phyloP scores from a whole-genome alignment of 345 rosid genomes.

The Theobroma cacao region DNA sequence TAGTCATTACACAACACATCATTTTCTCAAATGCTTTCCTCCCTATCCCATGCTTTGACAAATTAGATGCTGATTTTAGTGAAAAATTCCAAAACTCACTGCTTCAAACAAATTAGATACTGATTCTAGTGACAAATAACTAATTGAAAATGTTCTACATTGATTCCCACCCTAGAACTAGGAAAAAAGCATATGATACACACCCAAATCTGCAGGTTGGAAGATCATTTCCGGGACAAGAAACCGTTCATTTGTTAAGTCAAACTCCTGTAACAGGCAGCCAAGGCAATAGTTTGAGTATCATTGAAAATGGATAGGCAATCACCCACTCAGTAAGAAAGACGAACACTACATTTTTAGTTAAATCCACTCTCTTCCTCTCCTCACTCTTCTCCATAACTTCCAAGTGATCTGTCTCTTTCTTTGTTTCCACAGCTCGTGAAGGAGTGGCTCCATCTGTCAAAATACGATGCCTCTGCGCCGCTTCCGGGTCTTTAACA shows the following conservation, averaged over 20 bases:
- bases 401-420: slow-evolving; percentile 30
- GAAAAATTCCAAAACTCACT: neutral
- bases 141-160: neutral
- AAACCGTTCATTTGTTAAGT: slow-evolving; percentile 87
- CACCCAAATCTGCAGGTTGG: slow-evolving; percentile 94
- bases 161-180: neutral
- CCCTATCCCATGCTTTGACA: neutral
- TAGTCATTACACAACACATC: neutral
- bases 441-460: slow-evolving; percentile 17
- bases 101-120: neutral
- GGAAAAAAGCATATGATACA: slow-evolving; percentile 10
- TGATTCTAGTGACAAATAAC: neutral
- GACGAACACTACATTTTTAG: slow-evolving; percentile 51
- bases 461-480: slow-evolving; percentile 40
- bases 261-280: slow-evolving; percentile 69
- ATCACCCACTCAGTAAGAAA: slow-evolving; percentile 2
- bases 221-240: slow-evolving; percentile 95
- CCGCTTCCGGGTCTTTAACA: slow-evolving; percentile 70
- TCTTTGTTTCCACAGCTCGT: slow-evolving; percentile 21
- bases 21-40: neutral
- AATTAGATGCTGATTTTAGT: neutral
- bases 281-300: slow-evolving; percentile 5
- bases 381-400: slow-evolving; percentile 31
- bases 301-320: neutral
- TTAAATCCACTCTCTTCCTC: slow-evolving; percentile 59